Percentiles rank a stretch among this genome's conserved stretches.
Evolutionary conservation across 306 rosid species (phyloP).

Genomic region (Malus sieversii): DNA sequence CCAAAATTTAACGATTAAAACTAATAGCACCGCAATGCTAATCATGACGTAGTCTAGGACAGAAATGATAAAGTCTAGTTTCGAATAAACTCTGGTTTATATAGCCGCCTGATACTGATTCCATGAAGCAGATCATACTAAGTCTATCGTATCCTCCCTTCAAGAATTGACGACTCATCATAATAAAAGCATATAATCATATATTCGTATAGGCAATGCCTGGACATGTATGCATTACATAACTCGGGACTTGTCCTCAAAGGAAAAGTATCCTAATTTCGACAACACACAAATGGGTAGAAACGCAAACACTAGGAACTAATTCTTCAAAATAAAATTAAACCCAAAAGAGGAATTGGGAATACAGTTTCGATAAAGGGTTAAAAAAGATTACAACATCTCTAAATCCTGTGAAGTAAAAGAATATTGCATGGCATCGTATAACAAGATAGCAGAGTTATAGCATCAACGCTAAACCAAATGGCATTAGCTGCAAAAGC

Average conservation of each 20-base stretch:
- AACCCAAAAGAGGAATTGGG: neutral
- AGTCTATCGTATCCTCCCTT: neutral
- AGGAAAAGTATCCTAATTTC: neutral
- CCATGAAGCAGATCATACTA: neutral
- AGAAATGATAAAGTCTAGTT: neutral
- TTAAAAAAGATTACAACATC: neutral
- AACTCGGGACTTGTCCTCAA: neutral
- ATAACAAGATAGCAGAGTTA: slow-evolving; percentile 3
- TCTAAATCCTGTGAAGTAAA: neutral
- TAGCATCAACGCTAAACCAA: slow-evolving; percentile 8
- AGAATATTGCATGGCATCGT: neutral
- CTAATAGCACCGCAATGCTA: neutral
- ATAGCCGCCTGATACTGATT: neutral
- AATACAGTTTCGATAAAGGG: neutral
- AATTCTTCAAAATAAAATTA: neutral
- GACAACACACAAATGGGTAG: neutral
- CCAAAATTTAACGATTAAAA: neutral
- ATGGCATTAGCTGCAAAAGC: neutral
- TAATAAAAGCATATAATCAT: neutral
- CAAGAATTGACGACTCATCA: too few species aligned
- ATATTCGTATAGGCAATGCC: neutral
- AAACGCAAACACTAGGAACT: neutral
- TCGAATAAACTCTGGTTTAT: neutral
- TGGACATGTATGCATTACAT: neutral
- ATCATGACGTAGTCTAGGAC: neutral